Conservation (phyloP, 23 red algal species). For the Chondrus crispus region DNA sequence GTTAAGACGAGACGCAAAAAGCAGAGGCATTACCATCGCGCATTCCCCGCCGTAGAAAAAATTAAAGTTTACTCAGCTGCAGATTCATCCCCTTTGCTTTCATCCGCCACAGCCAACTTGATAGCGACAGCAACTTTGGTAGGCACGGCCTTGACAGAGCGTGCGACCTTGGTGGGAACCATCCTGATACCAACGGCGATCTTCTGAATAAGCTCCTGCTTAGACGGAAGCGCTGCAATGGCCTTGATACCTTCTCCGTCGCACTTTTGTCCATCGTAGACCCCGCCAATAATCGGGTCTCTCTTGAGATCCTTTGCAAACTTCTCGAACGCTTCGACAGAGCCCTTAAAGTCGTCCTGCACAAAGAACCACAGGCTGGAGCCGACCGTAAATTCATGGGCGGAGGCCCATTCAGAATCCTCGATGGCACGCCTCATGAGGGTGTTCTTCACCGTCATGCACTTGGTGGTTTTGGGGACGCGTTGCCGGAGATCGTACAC, state of each 20-base stretch:
- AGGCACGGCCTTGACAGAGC: constrained; percentile 71
- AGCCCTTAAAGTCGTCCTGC: constrained; percentile 63
- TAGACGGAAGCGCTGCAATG: constrained; percentile 73
- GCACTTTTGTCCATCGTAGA: constrained; percentile 60
- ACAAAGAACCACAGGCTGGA: constrained; percentile 92
- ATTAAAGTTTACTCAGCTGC: constrained; percentile 29
- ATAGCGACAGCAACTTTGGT: constrained; percentile 82
- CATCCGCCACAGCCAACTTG: constrained; percentile 70
- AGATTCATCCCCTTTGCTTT: constrained; percentile 35
- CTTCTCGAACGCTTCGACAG: constrained; percentile 51
- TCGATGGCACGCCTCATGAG: constrained; percentile 83
- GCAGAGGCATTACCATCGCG: too few species aligned
- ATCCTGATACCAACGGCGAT: constrained; percentile 80
- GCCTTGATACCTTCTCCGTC: constrained; percentile 63
- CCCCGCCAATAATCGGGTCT: constrained; percentile 57
- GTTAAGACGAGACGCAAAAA: too few species aligned
- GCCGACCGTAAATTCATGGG: constrained; percentile 30
- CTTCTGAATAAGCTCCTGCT: constrained; percentile 82
- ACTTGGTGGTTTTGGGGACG: constrained; percentile 62
- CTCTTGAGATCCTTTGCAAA: constrained; percentile 47
- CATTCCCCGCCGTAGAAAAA: background rate
- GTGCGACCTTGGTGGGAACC: constrained; percentile 79
- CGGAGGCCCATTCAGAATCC: constrained; percentile 40
- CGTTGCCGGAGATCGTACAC: constrained; percentile 51
- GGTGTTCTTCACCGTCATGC: constrained; percentile 83